Percentiles rank a stretch among this genome's conserved stretches.
phyloP scores from a whole-genome alignment of 495 filamentous ascomycete species.

The Astrothelium macrocarpum region DNA sequence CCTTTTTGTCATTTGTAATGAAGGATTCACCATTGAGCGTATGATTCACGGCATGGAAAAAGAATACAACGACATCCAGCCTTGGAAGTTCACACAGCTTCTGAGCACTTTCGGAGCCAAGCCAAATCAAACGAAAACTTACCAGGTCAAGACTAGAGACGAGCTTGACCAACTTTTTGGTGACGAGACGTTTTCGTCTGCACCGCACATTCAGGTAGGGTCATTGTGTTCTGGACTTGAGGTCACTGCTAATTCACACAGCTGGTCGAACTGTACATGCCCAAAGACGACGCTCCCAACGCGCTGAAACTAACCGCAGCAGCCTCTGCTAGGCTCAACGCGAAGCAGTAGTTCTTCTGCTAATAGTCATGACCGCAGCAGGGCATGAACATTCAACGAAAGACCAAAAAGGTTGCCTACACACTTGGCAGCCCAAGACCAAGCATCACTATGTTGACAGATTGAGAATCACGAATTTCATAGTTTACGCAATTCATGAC shows the following conservation, averaged over 20 bases:
- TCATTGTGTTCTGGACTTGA: neutral
- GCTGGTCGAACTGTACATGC: slow-evolving; percentile 84
- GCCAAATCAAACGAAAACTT: slow-evolving; percentile 38
- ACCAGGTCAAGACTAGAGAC: slow-evolving; percentile 59
- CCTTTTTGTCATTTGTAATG: slow-evolving; percentile 49
- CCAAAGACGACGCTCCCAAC: slow-evolving; percentile 66
- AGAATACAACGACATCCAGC: slow-evolving; percentile 42
- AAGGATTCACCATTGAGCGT: slow-evolving; percentile 46
- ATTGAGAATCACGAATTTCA: too few relatives aligned
- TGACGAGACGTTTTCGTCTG: slow-evolving; percentile 51
- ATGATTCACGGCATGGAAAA: slow-evolving; percentile 40
- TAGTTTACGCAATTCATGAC: too few relatives aligned
- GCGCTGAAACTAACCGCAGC: slow-evolving; percentile 55
- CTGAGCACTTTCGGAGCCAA: slow-evolving; percentile 58
- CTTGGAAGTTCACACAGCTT: slow-evolving; percentile 47
- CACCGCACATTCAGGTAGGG: slow-evolving; percentile 39
- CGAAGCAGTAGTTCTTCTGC: slow-evolving; percentile 26
- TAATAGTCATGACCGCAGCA: too few relatives aligned
- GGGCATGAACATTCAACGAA: too few relatives aligned
- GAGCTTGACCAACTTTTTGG: slow-evolving; percentile 60
- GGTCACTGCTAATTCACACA: slow-evolving; percentile 36
- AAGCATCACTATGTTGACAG: too few relatives aligned
- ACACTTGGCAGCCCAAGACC: too few relatives aligned
- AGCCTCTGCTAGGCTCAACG: slow-evolving; percentile 59
- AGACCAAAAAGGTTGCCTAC: too few relatives aligned